phyloP scores from a whole-genome alignment of 106 monocot genomes.

The Dendrobium huoshanense region DNA sequence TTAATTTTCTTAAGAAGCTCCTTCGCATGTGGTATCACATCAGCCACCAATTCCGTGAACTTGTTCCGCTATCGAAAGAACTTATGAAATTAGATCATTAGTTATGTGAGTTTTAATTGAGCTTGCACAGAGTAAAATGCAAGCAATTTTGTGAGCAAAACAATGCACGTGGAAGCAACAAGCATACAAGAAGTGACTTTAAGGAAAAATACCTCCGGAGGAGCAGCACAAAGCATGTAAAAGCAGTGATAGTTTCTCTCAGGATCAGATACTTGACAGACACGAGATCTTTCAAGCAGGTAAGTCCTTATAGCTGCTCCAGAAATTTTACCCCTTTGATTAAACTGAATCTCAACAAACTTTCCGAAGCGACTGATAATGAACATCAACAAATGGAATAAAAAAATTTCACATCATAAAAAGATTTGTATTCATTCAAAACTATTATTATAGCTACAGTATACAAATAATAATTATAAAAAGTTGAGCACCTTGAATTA shows the following conservation, averaged over 20 bases:
- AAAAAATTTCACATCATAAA: constrained; percentile 3
- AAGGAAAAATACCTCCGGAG: constrained; percentile 29
- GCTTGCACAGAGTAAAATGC: neutral
- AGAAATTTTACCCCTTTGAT: constrained; percentile 46
- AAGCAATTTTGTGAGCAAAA: neutral
- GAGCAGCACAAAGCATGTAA: constrained; percentile 68
- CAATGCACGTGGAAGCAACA: neutral
- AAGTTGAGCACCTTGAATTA: constrained; percentile 61
- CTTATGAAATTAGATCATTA: neutral
- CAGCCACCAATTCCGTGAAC: neutral
- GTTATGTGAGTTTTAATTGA: neutral
- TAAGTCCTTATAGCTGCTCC: constrained; percentile 79
- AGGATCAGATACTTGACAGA: constrained; percentile 62
- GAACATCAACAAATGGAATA: neutral
- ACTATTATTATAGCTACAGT: neutral
- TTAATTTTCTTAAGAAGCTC: no score
- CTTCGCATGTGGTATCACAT: no score
- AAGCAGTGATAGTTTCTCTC: constrained; percentile 83
- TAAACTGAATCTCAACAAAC: constrained; percentile 77
- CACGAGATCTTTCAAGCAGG: constrained; percentile 71
- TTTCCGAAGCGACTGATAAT: constrained; percentile 63
- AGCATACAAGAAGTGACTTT: neutral
- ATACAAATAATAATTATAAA: neutral
- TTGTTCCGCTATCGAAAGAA: neutral
- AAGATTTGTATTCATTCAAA: neutral